Conservation (phyloP, 148 eudicot genomes). For the Spergularia bocconei region DNA sequence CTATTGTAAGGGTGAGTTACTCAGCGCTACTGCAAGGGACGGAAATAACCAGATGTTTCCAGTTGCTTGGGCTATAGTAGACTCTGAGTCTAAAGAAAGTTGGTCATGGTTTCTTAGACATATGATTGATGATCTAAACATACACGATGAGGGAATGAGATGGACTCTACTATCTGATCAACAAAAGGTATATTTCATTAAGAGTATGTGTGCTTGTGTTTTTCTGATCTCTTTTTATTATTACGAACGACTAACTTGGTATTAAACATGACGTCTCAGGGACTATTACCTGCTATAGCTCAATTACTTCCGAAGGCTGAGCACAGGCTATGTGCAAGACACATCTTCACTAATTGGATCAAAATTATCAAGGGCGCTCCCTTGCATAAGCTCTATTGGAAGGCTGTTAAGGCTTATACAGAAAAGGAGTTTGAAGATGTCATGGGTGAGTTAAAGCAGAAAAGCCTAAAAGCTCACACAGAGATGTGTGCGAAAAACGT, state of each 20-base stretch:
- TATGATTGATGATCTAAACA: not conserved
- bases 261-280: not conserved
- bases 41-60: no score
- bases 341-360: not conserved
- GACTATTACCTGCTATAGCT: not conserved
- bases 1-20: no score
- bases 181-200: not conserved
- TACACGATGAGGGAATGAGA: not conserved
- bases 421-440: not conserved
- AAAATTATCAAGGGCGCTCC: not conserved
- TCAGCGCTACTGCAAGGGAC: no score
- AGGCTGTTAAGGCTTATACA: not conserved
- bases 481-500: slow-evolving; percentile 4
- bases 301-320: not conserved
- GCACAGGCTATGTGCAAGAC: not conserved
- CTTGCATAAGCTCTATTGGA: not conserved
- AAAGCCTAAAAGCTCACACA: not conserved
- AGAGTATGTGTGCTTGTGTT: no score
- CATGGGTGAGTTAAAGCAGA: not conserved
- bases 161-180: not conserved
- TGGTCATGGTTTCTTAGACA: slow-evolving; percentile 7
- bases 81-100: slow-evolving; percentile 1
- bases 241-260: not conserved
- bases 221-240: no score
- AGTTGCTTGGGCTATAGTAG: not conserved